Evolutionary conservation across 163 green algal genomes (phyloP).

Genomic region (Chlorella variabilis): DNA sequence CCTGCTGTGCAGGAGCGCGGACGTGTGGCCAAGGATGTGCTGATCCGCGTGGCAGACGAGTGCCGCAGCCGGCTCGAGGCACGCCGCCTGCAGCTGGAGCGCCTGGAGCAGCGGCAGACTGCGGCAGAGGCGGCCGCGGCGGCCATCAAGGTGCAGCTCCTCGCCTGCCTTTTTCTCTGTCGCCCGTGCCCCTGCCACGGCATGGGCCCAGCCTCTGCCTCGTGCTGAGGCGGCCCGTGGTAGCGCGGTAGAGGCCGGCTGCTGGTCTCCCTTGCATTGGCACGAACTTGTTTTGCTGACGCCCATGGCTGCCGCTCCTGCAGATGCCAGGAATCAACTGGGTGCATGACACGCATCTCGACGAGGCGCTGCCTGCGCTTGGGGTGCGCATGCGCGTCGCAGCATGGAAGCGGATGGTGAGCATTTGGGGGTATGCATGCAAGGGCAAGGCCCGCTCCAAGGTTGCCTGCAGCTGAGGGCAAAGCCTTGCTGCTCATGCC

Average conservation of each 20-base stretch:
- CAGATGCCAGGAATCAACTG: background rate
- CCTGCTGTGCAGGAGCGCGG: constrained; percentile 1
- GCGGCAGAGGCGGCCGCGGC: background rate
- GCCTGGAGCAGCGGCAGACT: background rate
- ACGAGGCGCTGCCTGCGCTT: background rate
- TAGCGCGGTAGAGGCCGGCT: too few relatives aligned
- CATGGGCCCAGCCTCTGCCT: too few relatives aligned
- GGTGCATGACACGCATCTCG: background rate
- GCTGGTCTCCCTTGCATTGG: too few relatives aligned
- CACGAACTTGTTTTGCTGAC: too few relatives aligned
- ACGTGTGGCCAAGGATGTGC: background rate
- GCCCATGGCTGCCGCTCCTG: background rate
- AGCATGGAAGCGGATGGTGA: background rate
- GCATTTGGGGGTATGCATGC: background rate
- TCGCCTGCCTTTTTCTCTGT: too few relatives aligned
- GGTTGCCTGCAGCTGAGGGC: too few relatives aligned
- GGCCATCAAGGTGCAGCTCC: background rate
- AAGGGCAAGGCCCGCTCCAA: background rate
- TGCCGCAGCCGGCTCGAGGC: background rate
- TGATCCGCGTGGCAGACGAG: background rate
- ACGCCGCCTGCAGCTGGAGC: background rate
- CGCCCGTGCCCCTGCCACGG: too few relatives aligned
- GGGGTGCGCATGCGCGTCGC: background rate
- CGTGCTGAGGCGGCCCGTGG: too few relatives aligned
- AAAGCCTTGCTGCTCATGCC: too few relatives aligned